Evolutionary conservation across 306 rosid genomes (phyloP).

Genomic region (Betula pendula): DNA sequence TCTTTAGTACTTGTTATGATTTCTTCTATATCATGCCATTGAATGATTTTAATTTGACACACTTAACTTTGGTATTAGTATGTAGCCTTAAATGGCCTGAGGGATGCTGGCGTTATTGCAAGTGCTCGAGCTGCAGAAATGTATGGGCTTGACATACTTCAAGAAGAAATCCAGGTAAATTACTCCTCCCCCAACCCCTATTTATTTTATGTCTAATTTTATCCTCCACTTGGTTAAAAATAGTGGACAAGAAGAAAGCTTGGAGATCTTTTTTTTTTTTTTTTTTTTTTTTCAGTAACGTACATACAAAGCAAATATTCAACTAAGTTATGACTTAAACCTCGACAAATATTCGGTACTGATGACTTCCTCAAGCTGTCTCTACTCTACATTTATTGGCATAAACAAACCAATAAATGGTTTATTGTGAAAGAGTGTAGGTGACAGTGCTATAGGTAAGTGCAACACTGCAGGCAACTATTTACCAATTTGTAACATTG

Average conservation of each 20-base stretch:
- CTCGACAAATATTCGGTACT: too few relatives aligned
- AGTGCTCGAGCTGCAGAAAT: slow-evolving; percentile 60
- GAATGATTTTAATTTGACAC: not conserved
- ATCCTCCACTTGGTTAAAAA: not conserved
- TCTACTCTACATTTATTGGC: not conserved
- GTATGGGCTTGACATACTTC: slow-evolving; percentile 58
- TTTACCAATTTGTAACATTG: not conserved
- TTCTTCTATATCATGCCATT: slow-evolving; percentile 10
- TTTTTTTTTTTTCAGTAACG: not conserved
- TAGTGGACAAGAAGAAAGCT: not conserved
- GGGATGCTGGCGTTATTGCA: slow-evolving; percentile 59
- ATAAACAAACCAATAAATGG: not conserved
- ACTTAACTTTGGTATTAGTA: slow-evolving; percentile 24
- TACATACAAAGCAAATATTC: not conserved
- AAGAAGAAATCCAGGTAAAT: slow-evolving; percentile 60
- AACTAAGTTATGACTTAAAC: not conserved
- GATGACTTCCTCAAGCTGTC: not conserved
- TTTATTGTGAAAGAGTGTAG: not conserved
- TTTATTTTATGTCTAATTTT: not conserved
- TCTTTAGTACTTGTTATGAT: slow-evolving; percentile 13
- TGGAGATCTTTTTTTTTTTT: not conserved
- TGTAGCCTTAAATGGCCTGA: slow-evolving; percentile 44
- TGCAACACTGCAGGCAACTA: not conserved
- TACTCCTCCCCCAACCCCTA: not conserved
- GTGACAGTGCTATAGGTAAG: not conserved